phyloP scores from a whole-genome alignment of 2,329 filamentous ascomycete genomes.

The Scolecobasidium constrictum region DNA sequence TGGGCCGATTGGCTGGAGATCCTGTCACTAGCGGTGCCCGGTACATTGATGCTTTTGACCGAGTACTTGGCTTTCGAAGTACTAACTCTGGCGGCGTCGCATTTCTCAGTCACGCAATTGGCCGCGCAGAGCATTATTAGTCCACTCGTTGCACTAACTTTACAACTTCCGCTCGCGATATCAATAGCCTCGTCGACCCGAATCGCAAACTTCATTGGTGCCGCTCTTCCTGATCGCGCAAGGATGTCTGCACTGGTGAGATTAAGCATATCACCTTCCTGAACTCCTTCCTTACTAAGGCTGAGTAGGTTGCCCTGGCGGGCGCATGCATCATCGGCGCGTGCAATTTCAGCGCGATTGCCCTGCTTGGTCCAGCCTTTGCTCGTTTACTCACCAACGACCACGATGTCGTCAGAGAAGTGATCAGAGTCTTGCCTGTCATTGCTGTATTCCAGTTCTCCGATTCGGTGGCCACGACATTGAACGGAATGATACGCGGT shows the following conservation, averaged over 20 bases:
- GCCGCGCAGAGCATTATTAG: not conserved
- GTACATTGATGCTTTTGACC: not conserved
- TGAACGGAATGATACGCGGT: not conserved
- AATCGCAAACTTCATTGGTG: not conserved
- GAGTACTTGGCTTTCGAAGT: not conserved
- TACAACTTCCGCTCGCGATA: not conserved
- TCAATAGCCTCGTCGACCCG: not conserved
- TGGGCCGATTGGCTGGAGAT: not conserved
- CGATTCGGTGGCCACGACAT: not conserved
- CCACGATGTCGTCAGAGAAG: not conserved
- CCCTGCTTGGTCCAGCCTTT: not conserved
- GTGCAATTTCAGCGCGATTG: not conserved
- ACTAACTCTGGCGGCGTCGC: not conserved
- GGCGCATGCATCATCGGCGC: not conserved
- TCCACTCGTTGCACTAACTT: not conserved
- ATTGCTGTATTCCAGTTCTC: not conserved
- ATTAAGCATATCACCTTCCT: no score
- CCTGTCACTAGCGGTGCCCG: not conserved
- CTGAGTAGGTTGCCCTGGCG: not conserved
- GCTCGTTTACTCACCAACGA: not conserved
- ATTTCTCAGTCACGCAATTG: not conserved
- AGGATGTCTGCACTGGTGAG: no score
- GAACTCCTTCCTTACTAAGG: no score
- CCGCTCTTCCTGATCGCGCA: not conserved
- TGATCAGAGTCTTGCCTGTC: not conserved